Base-by-base conservation (phyloP, 352 stramenopile species). In the Albugo candida region DNA sequence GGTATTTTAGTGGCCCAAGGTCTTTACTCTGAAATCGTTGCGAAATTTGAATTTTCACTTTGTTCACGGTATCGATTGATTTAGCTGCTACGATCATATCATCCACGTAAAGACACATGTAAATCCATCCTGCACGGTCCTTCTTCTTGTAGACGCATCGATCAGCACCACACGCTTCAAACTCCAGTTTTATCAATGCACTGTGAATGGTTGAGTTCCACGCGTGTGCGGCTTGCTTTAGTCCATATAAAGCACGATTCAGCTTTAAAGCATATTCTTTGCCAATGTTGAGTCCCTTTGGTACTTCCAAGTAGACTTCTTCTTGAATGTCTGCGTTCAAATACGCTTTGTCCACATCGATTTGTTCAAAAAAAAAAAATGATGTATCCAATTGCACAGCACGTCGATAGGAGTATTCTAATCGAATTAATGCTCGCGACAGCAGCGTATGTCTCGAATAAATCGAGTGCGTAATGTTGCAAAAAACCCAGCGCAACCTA, bases 291-390 rank as follows among this genome's bases (percentile, higher is more conserved):
- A 43, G 2, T 43, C 38, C 38, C 38, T 43, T 43, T 8, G 38
- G 38, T 8, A 43, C 38, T 21, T 43, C 38, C 38, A 43, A 21
- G 38, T 8, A 21, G 8, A 43, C 8, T 8, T 63, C 40, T 21
- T 60, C 49, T 11, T 63, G 38, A 0, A 55, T 35, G 14, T 47
- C 24, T 13, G 53, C 53, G 24, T 60, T 10, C n/a, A 63, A 46
- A 34, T 60, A 63, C 12, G 48, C 52, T 4, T 47, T 60, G 36
- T 60, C 40, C 12, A 63, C 53, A 36, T 63, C 56, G 10, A 48
- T 47, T 12, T 63, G 50, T 16, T 60, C 52, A 12, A n/a, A n/a
- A n/a, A n/a, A n/a, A n/a, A n/a, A n/a, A n/a, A n/a, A 52, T 48
- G 11, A 40, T 17, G 31, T 53, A 44, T 35, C 47, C 53, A 43